These are phyloP conservation scores for Helotiales sp. DNA, from an alignment of 2,329 filamentous ascomycete genomes.

Conservation along the genomic window DNA sequence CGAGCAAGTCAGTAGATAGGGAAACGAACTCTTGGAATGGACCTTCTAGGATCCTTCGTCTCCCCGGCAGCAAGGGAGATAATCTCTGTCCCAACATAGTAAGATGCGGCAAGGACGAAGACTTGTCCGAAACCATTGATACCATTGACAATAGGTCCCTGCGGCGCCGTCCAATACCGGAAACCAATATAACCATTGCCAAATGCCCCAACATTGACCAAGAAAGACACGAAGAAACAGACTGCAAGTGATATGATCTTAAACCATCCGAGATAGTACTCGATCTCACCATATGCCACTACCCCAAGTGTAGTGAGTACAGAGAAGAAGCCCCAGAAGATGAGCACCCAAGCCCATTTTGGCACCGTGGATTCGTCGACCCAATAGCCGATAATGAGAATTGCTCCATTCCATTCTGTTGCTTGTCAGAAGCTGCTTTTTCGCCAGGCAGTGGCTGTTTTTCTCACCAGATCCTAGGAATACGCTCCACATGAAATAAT, in stretches of 20 bases:
- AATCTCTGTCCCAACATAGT: conserved; percentile 30
- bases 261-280: conserved; percentile 16
- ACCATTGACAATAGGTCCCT: conserved; percentile 24
- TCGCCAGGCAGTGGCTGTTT: not conserved
- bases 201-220: conserved; percentile 16
- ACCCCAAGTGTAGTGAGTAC: conserved; percentile 11
- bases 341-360: conserved; percentile 11
- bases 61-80: conserved; percentile 29
- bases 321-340: conserved; percentile 15
- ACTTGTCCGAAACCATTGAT: conserved; percentile 28
- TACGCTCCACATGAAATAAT: conserved; percentile 19
- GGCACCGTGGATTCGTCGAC: conserved; percentile 23
- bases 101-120: conserved; percentile 25
- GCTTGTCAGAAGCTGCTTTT: not conserved
- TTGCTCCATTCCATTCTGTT: conserved; percentile 16
- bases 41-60: conserved; percentile 47
- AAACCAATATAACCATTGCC: conserved; percentile 17
- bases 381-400: conserved; percentile 19
- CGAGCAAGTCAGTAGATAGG: not conserved
- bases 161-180: conserved; percentile 13
- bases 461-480: conserved; percentile 14
- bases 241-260: conserved; percentile 9
- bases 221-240: conserved; percentile 16
- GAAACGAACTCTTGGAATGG: conserved; percentile 23
- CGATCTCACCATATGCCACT: conserved; percentile 14